These are phyloP conservation scores for Aspergillus kassunensis DNA, from an alignment of 495 filamentous ascomycete species.

Conservation along the genomic window DNA sequence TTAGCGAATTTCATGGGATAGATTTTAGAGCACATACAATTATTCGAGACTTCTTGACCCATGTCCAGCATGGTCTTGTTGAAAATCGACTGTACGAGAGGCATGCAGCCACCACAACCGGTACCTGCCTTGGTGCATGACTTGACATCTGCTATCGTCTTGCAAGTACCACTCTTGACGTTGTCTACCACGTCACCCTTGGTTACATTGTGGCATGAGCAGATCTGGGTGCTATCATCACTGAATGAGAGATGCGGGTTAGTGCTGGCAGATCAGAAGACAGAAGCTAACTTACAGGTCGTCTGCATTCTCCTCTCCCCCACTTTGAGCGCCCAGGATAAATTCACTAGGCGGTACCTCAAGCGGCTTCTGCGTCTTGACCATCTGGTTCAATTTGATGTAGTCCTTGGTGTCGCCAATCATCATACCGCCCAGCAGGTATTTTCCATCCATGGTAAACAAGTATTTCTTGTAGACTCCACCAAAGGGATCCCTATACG, in stretches of 20 bases:
- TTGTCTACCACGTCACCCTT: constrained; percentile 75
- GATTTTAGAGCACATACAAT: constrained; percentile 41
- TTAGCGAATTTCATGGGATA: constrained; percentile 9
- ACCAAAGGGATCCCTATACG: constrained; percentile 89
- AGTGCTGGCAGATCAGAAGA: background rate
- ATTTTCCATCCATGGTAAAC: constrained; percentile 89
- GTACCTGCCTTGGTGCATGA: constrained; percentile 93
- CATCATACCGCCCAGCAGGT: constrained; percentile 95
- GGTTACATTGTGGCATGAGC: constrained; percentile 93
- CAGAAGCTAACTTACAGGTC: constrained; percentile 51
- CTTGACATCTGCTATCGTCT: constrained; percentile 82
- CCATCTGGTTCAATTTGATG: constrained; percentile 90
- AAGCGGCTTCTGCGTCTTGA: constrained; percentile 79
- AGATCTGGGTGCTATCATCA: constrained; percentile 85
- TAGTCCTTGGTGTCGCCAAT: constrained; percentile 95
- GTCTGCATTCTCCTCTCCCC: constrained; percentile 66
- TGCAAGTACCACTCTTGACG: constrained; percentile 81
- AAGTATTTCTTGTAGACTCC: constrained; percentile 97
- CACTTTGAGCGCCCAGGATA: constrained; percentile 78
- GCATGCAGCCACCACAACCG: constrained; percentile 93
- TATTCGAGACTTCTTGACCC: constrained; percentile 87
- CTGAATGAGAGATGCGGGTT: constrained; percentile 36
- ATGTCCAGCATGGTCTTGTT: constrained; percentile 86
- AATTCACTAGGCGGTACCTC: constrained; percentile 82
- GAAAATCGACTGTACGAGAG: constrained; percentile 88